phyloP scores from a whole-genome alignment of 2,329 filamentous ascomycete species.

The Trichophyton verrucosum region DNA sequence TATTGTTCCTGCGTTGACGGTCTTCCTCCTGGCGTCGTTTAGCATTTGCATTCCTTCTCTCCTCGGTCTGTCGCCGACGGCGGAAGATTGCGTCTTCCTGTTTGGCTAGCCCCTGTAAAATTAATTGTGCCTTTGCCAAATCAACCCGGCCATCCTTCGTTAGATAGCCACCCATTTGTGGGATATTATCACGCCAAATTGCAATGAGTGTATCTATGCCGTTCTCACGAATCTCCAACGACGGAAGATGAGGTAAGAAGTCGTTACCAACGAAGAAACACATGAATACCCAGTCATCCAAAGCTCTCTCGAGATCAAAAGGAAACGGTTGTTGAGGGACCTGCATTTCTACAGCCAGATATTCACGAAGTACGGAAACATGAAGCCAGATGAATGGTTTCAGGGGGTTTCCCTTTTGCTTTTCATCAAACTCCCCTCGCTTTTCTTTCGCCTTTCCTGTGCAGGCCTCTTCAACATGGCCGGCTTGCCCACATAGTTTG shows the following conservation, averaged over 20 bases:
- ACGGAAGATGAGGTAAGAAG: constrained; percentile 94
- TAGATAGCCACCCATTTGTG: constrained; percentile 85
- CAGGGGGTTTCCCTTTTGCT: constrained; percentile 53
- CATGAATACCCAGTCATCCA: constrained; percentile 99
- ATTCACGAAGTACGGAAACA: constrained; percentile 81
- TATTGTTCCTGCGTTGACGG: constrained; percentile 36
- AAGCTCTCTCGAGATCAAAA: constrained; percentile 84
- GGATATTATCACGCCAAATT: constrained; percentile 93
- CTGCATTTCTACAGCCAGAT: constrained; percentile 77
- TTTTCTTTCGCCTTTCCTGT: constrained; percentile 67
- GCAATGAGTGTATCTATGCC: constrained; percentile 91
- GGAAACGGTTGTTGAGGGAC: constrained; percentile 72
- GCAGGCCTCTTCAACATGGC: constrained; percentile 80
- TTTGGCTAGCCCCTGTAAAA: constrained; percentile 75
- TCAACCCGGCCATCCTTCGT: constrained; percentile 92
- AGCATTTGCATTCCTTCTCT: constrained; percentile 65
- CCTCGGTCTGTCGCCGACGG: constrained; percentile 72
- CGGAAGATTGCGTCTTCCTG: constrained; percentile 92
- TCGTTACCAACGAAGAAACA: constrained; percentile 99
- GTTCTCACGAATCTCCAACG: constrained; percentile 90
- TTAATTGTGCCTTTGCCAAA: constrained; percentile 71
- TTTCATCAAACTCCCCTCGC: constrained; percentile 67
- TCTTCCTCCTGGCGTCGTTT: constrained; percentile 67
- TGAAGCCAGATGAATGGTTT: constrained; percentile 99
- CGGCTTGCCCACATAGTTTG: constrained; percentile 79